phyloP scores from a whole-genome alignment of 768 basidiomycete species.

The Tephrocybe sp. region DNA sequence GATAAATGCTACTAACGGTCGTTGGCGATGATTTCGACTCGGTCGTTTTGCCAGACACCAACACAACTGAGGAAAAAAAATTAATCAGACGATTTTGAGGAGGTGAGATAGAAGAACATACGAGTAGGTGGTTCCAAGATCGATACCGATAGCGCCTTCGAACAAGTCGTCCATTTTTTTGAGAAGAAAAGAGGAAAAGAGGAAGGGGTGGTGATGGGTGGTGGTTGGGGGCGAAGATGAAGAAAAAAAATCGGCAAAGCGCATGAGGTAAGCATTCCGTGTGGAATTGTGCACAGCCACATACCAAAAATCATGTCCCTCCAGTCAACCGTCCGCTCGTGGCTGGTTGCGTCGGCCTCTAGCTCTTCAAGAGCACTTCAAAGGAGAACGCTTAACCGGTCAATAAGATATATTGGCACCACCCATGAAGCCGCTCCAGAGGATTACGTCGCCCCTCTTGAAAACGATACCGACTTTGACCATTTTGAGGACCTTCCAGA shows the following conservation, averaged over 20 bases:
- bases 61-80: constrained; percentile 67
- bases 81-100: constrained; percentile 9
- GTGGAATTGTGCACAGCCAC: constrained; percentile 46
- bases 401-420: constrained; percentile 26
- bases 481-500: too few relatives aligned
- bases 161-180: constrained; percentile 85
- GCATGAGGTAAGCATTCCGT: constrained; percentile 54
- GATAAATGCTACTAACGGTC: constrained; percentile 63
- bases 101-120: constrained; percentile 34
- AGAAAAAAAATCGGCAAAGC: constrained; percentile 47
- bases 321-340: constrained; percentile 34
- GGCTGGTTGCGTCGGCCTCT: constrained; percentile 33
- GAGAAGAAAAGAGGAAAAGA: constrained; percentile 27
- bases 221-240: constrained; percentile 36
- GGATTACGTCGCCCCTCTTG: too few relatives aligned
- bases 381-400: constrained; percentile 11
- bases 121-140: constrained; percentile 98
- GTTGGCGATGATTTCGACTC: constrained; percentile 98
- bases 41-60: constrained; percentile 99
- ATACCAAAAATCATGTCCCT: constrained; percentile 33
- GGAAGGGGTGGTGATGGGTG: constrained; percentile 30
- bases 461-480: too few relatives aligned
- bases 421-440: constrained; percentile 18
- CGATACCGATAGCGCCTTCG: constrained; percentile 96
- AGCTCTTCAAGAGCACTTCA: constrained; percentile 22